Conservation (phyloP, 345 rosid genomes). For the Eucalyptus globulus region DNA sequence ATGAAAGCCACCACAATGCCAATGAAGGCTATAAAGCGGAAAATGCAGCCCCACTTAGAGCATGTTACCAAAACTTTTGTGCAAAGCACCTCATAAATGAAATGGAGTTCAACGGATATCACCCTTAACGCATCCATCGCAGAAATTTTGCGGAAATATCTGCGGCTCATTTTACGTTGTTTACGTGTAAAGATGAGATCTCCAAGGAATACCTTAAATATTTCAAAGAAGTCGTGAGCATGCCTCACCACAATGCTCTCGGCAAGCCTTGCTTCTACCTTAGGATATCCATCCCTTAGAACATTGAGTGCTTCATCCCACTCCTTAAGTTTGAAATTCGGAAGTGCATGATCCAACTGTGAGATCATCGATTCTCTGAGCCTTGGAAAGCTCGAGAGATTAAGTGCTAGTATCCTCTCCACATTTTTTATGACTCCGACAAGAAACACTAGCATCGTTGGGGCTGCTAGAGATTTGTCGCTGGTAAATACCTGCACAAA, state of each 20-base stretch:
- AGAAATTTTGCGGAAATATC: background rate
- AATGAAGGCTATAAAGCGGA: background rate
- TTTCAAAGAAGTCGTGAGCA: background rate
- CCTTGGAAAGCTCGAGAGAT: background rate
- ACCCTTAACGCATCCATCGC: background rate
- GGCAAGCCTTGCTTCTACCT: too few relatives aligned
- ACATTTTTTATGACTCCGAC: too few relatives aligned
- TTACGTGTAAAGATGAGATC: fast-evolving
- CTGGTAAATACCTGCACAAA: too few relatives aligned
- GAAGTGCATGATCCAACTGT: too few relatives aligned
- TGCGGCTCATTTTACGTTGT: fast-evolving
- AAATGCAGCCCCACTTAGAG: background rate
- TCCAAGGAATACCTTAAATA: background rate
- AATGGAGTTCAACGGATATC: background rate
- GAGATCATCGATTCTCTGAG: background rate
- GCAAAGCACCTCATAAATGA: background rate
- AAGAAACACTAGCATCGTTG: too few relatives aligned
- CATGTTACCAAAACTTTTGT: background rate
- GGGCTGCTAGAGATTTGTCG: too few relatives aligned
- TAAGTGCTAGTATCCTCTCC: background rate
- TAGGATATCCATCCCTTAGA: fast-evolving
- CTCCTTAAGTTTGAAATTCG: background rate
- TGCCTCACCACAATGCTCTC: too few relatives aligned
- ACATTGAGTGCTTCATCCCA: too few relatives aligned
- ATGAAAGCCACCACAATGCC: background rate